Base-by-base conservation (phyloP, 345 rosid genomes). In the Gossypium mustelinum region DNA sequence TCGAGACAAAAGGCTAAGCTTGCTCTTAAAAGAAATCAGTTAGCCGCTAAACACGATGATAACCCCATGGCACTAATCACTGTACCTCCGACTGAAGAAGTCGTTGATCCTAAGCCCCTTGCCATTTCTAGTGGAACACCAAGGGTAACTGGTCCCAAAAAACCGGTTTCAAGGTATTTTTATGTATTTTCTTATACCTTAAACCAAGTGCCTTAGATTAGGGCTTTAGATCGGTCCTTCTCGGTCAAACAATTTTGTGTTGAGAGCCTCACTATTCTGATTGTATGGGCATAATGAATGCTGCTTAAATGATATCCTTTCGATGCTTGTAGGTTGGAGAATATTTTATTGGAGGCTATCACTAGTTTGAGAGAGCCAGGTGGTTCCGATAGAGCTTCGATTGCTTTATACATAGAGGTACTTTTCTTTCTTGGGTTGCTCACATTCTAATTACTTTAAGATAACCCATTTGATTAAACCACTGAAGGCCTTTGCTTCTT, bases 1-100 rank as follows among this genome's bases (percentile, higher is more conserved):
- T 92, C 99, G 11, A 88, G 98, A 76, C 92, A 90, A 82, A 96
- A 90, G 82, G 91, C 97, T 72, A 92, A 90, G 84, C 84, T 92
- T 79, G 91, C 94, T 0, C 88, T 90, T 75, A 93, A 86, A 84
- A 89, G 83, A 83, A 78, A 76, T 75, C 85, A 76, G 3, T 74
- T 76, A 41, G 84, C 79, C 22, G 68, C 85, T 73, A 89, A 81
- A 84, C 90, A 79, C 41, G 91, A 87, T 73, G 84, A 81, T 51
- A 83, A 81, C 58, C 22, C 83, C 62, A 12, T 85, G 79, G 67
- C 86, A 59, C 45, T 82, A 73, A 74, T 55, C 76, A 63, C 77
- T 71, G 82, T 70, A 52, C 80, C 85, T 68, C 84, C 74, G 11
- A 84, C 82, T 77, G 94, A 88, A 77, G 90, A 82, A 78, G 73